Base-by-base conservation (phyloP, 2,329 filamentous ascomycete genomes). In the Colletotrichum musicola region DNA sequence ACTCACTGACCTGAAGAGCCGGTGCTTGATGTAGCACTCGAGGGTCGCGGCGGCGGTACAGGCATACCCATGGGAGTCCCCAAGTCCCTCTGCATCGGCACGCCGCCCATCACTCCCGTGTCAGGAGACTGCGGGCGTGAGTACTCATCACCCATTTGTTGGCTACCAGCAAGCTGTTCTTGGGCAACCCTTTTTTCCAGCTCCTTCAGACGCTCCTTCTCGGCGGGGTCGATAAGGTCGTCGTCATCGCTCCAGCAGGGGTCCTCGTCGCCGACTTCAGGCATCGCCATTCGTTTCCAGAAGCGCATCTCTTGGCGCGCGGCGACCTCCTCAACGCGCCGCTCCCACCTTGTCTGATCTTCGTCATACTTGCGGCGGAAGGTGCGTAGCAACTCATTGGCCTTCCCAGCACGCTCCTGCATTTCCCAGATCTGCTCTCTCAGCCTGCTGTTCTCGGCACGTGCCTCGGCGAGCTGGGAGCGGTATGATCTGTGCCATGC, bases 401-500 rank as follows among this genome's bases (percentile, higher is more conserved):
- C 89, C 13, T 80, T 81, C 54, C 83, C 83, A 25, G 89, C 89
- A 72, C 88, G 86, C 47, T 84, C 83, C 74, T 90, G 87, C 87
- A 90, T 90, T 72, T 90, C 87, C 84, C 88, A 89, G 73, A 91
- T 89, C 77, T 91, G 88, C 73, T 90, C 87, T 60, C 89, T 87
- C 59, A 91, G 83, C 2, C 85, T 83, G 69, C 83, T 83, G 74
- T 91, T 91, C 79, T 91, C 89, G 71, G 86, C 86, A 4, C 89
- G 88, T 54, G 89, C 88, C 74, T 90, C 88, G 72, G 88, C 88
- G 44, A 92, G 85, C 79, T 91, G 89, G 27, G 84, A 80, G 7
- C 89, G 87, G 81, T 92, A 92, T 67, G 86, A 89, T 64, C 85
- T 87, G 80, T 92, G 89, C 89, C 89, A 92, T 22, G 87, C 79